Percentiles rank a stretch among this genome's conserved stretches.
Conservation (phyloP, 2,329 filamentous ascomycete species). For the Aspergillus sp. region DNA sequence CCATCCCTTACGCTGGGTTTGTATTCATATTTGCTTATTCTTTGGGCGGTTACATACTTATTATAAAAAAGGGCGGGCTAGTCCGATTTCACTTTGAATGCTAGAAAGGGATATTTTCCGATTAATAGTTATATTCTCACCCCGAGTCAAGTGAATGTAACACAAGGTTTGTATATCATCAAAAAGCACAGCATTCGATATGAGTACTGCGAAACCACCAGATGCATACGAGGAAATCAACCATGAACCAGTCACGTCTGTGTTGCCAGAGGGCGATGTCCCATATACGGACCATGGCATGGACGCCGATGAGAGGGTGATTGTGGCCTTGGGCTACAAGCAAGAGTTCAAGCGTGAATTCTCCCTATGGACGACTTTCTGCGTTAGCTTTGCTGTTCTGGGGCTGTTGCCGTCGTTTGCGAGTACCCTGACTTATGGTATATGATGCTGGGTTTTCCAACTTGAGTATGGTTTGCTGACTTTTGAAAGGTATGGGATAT, state of each 20-base stretch:
- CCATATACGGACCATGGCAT: constrained; percentile 30
- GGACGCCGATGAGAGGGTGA: constrained; percentile 38
- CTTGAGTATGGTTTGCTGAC: constrained; percentile 2
- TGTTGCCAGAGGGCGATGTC: constrained; percentile 33
- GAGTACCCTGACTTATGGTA: constrained; percentile 66
- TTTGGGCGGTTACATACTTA: no score
- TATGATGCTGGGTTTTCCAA: background rate
- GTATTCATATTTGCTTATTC: no score
- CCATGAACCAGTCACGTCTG: constrained; percentile 32
- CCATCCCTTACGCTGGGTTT: no score
- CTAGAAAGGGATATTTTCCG: no score
- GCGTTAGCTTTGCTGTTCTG: constrained; percentile 68
- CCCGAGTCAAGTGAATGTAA: no score
- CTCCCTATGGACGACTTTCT: constrained; percentile 69
- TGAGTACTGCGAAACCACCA: constrained; percentile 7
- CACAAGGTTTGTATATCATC: background rate
- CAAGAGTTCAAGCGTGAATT: constrained; percentile 67
- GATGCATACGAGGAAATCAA: constrained; percentile 14
- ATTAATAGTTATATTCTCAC: no score
- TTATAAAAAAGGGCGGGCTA: no score
- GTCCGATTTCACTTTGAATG: no score
- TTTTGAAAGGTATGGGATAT: constrained; percentile 44
- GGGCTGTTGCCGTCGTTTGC: constrained; percentile 68
- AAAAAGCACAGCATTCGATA: constrained; percentile 4
- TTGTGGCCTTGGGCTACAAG: constrained; percentile 48